These are phyloP conservation scores for Rhododendron vialii DNA, from an alignment of 148 eudicot genomes.

Conservation along the genomic window DNA sequence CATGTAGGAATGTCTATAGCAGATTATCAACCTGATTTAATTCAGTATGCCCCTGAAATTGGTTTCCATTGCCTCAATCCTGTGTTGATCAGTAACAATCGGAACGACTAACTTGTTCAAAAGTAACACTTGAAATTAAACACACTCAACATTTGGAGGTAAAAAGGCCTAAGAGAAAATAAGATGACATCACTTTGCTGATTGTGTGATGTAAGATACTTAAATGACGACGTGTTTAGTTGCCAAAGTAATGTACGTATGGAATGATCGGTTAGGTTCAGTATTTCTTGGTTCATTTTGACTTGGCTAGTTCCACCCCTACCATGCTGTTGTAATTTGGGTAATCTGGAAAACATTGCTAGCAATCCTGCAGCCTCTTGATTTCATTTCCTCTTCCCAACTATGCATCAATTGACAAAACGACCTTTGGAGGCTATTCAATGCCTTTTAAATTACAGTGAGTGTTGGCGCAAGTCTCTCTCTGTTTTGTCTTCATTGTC, in stretches of 20 bases:
- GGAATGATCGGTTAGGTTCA: neutral
- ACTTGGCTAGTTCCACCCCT: neutral
- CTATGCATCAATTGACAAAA: neutral
- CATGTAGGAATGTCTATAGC: neutral
- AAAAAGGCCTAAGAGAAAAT: neutral
- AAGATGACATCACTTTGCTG: neutral
- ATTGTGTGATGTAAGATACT: neutral
- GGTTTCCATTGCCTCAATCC: neutral
- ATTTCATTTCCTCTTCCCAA: neutral
- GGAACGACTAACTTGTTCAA: neutral
- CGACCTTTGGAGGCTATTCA: neutral
- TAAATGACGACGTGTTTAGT: neutral
- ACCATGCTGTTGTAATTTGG: neutral
- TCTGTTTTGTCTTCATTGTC: neutral
- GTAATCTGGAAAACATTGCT: neutral
- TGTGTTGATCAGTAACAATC: neutral
- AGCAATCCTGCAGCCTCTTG: neutral
- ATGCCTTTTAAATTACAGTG: neutral
- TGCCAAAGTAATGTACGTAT: neutral
- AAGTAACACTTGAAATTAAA: neutral
- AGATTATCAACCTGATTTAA: neutral
- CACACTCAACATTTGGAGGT: neutral
- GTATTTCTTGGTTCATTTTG: neutral
- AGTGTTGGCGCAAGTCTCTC: neutral
- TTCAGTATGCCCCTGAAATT: neutral